These are phyloP conservation scores for Chrysoporthe puriensis DNA, from an alignment of 2,329 filamentous ascomycete species.

Conservation along the genomic window DNA sequence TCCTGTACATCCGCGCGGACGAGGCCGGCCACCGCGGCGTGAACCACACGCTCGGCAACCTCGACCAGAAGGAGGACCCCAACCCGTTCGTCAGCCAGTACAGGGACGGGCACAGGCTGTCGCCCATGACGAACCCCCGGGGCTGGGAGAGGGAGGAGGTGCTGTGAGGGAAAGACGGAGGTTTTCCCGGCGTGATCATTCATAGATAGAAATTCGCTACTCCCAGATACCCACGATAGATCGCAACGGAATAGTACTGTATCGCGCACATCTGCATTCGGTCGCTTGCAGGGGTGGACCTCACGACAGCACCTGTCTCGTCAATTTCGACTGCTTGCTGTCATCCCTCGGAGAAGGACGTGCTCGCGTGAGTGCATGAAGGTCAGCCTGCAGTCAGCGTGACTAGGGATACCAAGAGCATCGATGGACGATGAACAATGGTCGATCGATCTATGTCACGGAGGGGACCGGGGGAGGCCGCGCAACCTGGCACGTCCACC, in stretches of 20 bases:
- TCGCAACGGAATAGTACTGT: background rate
- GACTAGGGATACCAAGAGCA: background rate
- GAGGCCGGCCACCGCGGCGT: constrained; percentile 91
- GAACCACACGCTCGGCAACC: constrained; percentile 91
- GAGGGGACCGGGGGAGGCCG: too few relatives aligned
- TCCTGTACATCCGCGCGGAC: constrained; percentile 75
- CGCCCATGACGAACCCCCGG: constrained; percentile 63
- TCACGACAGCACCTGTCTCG: background rate
- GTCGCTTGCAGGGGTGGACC: background rate
- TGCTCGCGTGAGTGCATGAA: background rate
- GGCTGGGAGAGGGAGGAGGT: constrained; percentile 88
- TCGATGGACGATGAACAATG: background rate
- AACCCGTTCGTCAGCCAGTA: constrained; percentile 91
- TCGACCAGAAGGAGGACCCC: constrained; percentile 82
- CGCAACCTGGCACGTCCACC: too few relatives aligned
- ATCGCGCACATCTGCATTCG: background rate
- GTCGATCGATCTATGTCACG: background rate
- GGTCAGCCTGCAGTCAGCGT: background rate
- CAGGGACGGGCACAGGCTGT: constrained; percentile 67
- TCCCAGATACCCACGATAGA: constrained; percentile 22
- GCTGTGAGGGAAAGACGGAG: constrained; percentile 4
- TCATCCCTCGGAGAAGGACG: background rate
- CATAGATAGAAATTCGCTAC: constrained; percentile 8
- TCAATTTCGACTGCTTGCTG: background rate
- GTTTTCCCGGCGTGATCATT: background rate